Evolutionary conservation across 371 early-diverging fungal species (phyloP), one percentile per base, ranked within the genome.

Genomic region (Mortierella sp.): DNA sequence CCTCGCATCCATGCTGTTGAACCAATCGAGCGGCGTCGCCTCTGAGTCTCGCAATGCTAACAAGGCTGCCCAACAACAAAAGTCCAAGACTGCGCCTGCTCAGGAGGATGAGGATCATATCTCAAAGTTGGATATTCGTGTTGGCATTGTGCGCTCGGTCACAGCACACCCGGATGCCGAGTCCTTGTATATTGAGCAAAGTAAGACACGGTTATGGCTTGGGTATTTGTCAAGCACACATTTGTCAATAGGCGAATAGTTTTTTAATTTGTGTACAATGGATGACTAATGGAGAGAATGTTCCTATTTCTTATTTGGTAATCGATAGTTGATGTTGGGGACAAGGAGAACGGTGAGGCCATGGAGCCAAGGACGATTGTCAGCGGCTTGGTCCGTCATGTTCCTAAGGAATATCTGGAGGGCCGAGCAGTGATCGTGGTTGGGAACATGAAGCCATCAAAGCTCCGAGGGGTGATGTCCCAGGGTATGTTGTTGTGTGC

Each of bases 161-260:
- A 83, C 92, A 41, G 73, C 79, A 24, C 97, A 97, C 83, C 91
- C 95, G 0, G 94, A 94, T 77, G 96, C 95, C 27, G 92, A 91
- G 24, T 91, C 93, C 29, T 89, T 97, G 46, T 96, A 95, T 83
- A 93, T 97, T 38, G 97, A 97, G 81, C 87, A 94, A 89, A 89
- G 92, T 89, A 65, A 76, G 72, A 56, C 0, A 24, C 35, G 32
- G 58, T 29, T 32, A 16, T 16, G 60, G 16, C 60, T 32, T 60
- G 60, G 27, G 32, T 60, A 16, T 14, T 27, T 60, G 35, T 1
- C 5, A 60, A 60, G 32, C 14, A 14, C 4, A 14, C 32, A 60
- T 60, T 60, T 60, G 32, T 27, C 60, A 32, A 32, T 4, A 16
- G 29, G n/a, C 12, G n/a, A 29, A 63, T 27, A 16, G 51, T 32